Base-by-base conservation (phyloP, 345 rosid genomes). In the Corchorus capsularis region DNA sequence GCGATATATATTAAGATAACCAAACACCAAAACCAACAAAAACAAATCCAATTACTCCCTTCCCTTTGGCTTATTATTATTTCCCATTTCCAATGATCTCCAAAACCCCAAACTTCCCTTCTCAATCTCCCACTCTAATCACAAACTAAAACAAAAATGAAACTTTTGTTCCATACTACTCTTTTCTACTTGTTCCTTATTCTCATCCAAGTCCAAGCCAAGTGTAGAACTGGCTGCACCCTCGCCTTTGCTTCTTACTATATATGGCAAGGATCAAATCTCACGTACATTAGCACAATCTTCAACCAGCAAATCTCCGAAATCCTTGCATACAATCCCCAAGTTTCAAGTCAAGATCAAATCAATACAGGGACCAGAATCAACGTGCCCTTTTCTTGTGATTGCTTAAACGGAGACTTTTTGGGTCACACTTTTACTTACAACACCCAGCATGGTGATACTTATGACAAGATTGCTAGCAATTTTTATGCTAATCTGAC, bases 361-460 rank as follows among this genome's bases (percentile, higher is more conserved):
- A 43, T 85, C 46, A 41, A 3, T 11, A 2, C 17, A 1, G 80
- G 69, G 12, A 52, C 80, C 13, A 60, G 88, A 49, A 69, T 86
- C 78, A 73, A 73, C 81, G 71, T 85, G 0, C 88, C 92, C 43
- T 86, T 86, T 50, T 67, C 89, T 0, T 86, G 88, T 20, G 86
- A 73, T 55, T 88, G 92, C 83, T 64, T 88, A 19, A 85, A 86
- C 72, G 87, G 84, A 12, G 85, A 80, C 43, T 83, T 86, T 55
- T 77, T 83, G 53, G 89, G 88, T 53, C 92, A 85, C 71, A 86
- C 89, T 4, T 88, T 86, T 71, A 53, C 43, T 43, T 88, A 85
- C 76, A 16, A 43, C 0, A 80, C 79, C 9, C 85, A 70, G 50
- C 4, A 47, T 6, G 86, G 72, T 0, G 88, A 85, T 67, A 82